These are phyloP conservation scores for Powellomyces hirtus DNA, from an alignment of 192 early-diverging fungal genomes.

Conservation along the genomic window DNA sequence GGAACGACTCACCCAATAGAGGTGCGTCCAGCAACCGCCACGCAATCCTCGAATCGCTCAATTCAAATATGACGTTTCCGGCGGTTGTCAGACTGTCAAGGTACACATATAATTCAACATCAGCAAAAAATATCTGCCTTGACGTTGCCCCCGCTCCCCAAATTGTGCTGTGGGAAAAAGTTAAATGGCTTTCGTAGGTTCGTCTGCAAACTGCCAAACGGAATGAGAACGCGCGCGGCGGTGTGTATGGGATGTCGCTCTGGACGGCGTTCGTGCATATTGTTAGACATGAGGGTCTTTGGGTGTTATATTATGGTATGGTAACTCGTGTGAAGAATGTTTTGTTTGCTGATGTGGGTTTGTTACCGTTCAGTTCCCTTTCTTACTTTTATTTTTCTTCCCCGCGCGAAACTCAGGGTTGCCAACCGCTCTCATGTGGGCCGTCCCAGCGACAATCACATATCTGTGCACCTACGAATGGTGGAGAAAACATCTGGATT, in stretches of 20 bases:
- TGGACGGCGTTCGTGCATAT: conserved; percentile 8
- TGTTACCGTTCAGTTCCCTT: background rate
- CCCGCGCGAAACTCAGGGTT: background rate
- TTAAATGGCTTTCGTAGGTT: background rate
- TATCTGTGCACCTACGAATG: conserved; percentile 61
- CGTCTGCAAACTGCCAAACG: background rate
- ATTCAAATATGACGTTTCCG: background rate
- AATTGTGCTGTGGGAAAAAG: background rate
- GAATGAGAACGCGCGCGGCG: background rate
- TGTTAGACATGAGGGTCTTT: conserved; percentile 1
- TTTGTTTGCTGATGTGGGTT: background rate
- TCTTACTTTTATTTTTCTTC: background rate
- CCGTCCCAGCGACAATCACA: conserved; percentile 37
- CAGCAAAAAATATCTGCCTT: no score
- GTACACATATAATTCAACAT: no score
- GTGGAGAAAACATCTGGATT: conserved; percentile 32
- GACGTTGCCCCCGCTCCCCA: background rate
- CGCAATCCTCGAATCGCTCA: background rate
- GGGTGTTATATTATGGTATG: background rate
- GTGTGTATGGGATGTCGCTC: conserved; percentile 6
- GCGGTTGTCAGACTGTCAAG: no score
- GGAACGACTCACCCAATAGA: conserved; percentile 8
- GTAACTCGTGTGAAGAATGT: no score
- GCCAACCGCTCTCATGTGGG: background rate
- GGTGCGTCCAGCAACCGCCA: background rate